A percentile compares a stretch with the other conserved stretches of the same genome.
These are phyloP conservation scores for Colletotrichum tofieldiae DNA, from an alignment of 2,329 filamentous ascomycete genomes.

Conservation along the genomic window DNA sequence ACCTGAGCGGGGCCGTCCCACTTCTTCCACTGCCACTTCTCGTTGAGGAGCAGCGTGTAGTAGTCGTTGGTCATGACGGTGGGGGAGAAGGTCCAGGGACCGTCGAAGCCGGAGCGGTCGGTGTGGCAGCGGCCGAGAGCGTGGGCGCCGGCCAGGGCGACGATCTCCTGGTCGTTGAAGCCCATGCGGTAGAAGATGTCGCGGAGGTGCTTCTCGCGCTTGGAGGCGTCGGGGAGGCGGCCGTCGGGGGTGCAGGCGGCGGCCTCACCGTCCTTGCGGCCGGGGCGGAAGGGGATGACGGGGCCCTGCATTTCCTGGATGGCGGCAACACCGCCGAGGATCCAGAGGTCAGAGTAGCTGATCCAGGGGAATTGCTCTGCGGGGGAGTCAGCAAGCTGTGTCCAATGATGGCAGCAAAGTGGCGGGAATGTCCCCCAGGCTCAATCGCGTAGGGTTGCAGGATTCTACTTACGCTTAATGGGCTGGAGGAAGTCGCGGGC, in stretches of 20 bases:
- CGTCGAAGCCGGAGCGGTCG: slow-evolving; percentile 88
- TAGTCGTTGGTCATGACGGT: slow-evolving; percentile 96
- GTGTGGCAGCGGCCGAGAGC: slow-evolving; percentile 91
- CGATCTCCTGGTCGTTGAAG: slow-evolving; percentile 97
- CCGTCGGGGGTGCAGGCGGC: slow-evolving; percentile 94
- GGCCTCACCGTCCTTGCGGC: slow-evolving; percentile 84
- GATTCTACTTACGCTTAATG: slow-evolving; percentile 76
- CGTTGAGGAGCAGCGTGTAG: slow-evolving; percentile 87
- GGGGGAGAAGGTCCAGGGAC: slow-evolving; percentile 93
- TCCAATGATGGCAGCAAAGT: background rate
- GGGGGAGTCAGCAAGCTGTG: slow-evolving; percentile 31
- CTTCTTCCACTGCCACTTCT: slow-evolving; percentile 94
- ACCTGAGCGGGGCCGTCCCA: slow-evolving; percentile 90
- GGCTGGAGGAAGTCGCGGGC: slow-evolving; percentile 95
- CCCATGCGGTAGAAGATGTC: slow-evolving; percentile 97
- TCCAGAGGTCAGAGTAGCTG: slow-evolving; percentile 97
- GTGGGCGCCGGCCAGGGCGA: slow-evolving; percentile 89
- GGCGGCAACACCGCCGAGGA: slow-evolving; percentile 85
- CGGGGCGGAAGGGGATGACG: slow-evolving; percentile 88
- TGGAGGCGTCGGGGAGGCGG: slow-evolving; percentile 83
- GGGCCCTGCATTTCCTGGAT: slow-evolving; percentile 98
- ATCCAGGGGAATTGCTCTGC: slow-evolving; percentile 92
- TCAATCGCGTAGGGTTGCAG: background rate
- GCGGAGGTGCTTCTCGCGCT: slow-evolving; percentile 87
- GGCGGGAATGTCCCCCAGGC: background rate